phyloP scores from a whole-genome alignment of 306 rosid genomes.

The Adenanthera pavonina region DNA sequence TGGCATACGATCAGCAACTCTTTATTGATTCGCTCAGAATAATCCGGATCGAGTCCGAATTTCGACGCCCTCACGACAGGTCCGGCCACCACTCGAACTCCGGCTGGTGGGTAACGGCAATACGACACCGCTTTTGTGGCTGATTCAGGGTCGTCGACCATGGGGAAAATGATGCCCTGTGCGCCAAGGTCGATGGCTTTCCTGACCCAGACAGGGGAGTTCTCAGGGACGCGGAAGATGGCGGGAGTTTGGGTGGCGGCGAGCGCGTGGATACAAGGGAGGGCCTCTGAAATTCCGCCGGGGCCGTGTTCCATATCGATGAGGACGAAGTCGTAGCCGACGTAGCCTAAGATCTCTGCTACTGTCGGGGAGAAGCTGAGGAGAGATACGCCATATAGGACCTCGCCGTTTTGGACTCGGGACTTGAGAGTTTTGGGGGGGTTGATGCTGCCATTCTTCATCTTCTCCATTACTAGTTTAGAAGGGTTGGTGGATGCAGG shows the following conservation, averaged over 20 bases:
- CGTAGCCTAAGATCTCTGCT: slow-evolving; percentile 1
- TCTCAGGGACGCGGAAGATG: slow-evolving; percentile 13
- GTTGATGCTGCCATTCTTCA: neutral
- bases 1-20: slow-evolving; percentile 5
- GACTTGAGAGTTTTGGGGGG: neutral
- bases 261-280: slow-evolving; percentile 14
- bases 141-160: neutral
- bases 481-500: neutral
- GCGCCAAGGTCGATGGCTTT: slow-evolving; percentile 7
- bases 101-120: slow-evolving; percentile 10
- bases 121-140: slow-evolving; percentile 25
- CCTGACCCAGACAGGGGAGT: slow-evolving; percentile 4
- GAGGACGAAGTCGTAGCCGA: slow-evolving; percentile 29
- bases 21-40: neutral
- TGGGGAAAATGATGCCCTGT: slow-evolving; percentile 20
- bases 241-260: slow-evolving; percentile 4
- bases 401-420: slow-evolving; percentile 9
- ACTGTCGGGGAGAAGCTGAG: slow-evolving; percentile 21
- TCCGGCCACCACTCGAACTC: slow-evolving; percentile 17
- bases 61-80: slow-evolving; percentile 8
- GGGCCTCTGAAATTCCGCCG: neutral
- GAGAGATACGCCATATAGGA: slow-evolving; percentile 17
- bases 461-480: neutral
- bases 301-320: slow-evolving; percentile 15
- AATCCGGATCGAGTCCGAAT: neutral